Evolutionary conservation across 1,284 basidiomycete genomes (phyloP).

Genomic region (Microbotryomycetes sp.): DNA sequence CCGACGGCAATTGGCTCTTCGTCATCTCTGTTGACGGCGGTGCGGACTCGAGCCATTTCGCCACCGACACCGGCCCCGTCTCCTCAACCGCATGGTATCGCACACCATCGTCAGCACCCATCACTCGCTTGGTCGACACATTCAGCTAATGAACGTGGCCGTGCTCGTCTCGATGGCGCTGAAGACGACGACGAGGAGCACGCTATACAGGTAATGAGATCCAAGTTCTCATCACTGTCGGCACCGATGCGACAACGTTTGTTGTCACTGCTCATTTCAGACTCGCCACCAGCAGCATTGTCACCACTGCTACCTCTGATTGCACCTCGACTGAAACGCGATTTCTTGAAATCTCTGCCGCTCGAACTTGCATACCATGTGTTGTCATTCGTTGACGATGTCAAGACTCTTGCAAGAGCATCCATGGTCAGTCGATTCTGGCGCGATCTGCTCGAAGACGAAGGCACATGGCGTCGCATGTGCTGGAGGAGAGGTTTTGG

Average conservation of each 20-base stretch:
- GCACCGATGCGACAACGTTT: neutral
- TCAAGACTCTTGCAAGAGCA: constrained; percentile 64
- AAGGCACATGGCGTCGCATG: constrained; percentile 76
- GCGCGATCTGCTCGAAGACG: constrained; percentile 70
- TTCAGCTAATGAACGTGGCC: neutral
- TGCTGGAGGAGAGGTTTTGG: constrained; percentile 58
- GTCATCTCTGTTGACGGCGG: neutral
- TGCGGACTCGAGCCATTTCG: constrained; percentile 10
- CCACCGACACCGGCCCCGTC: constrained; percentile 26
- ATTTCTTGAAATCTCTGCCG: constrained; percentile 77
- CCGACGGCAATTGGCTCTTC: neutral
- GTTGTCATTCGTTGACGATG: constrained; percentile 74
- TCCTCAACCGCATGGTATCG: constrained; percentile 19
- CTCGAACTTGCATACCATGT: constrained; percentile 77
- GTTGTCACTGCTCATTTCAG: constrained; percentile 52
- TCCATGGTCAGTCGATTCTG: constrained; percentile 70
- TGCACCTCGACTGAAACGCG: constrained; percentile 72
- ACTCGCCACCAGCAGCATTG: constrained; percentile 67
- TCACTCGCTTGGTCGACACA: neutral
- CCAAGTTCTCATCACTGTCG: constrained; percentile 13
- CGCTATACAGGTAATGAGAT: constrained; percentile 4
- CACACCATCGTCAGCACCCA: neutral
- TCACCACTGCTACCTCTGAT: constrained; percentile 67
- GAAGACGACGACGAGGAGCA: neutral
- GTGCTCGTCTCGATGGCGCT: neutral